Evolutionary conservation across 306 rosid species (phyloP), one percentile per base, ranked within the genome.

Genomic region (Arachis hypogaea): DNA sequence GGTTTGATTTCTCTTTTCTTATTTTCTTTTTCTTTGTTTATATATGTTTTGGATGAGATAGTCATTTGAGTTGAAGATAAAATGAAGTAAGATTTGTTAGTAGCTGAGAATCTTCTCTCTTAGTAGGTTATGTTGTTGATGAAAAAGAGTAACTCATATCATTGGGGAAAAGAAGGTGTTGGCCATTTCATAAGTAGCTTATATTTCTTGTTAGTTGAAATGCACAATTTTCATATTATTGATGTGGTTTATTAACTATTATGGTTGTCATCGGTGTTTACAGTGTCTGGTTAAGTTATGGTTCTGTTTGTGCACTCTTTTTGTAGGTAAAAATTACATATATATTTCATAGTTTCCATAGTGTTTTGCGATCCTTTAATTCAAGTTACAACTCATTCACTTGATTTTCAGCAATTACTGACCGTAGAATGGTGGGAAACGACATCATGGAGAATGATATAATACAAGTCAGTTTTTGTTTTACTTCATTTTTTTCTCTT

Each of bases 331-430:
- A 78, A 16, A 28, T 22, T 40, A 59, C 62, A 22, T 22, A 22
- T 22, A 11, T 50, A 29, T 79, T 72, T 84, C 76, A 72, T 79
- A 52, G 59, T 83, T 85, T 78, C 77, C 80, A 18, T 82, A 66
- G 60, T 72, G 56, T 71, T 80, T 73, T 84, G 69, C 76, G 77
- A 47, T 84, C 82, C 73, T 83, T 86, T 80, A 74, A 72, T 65
- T 73, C 72, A 63, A 84, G 75, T 82, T 49, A 45, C 72, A 75
- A 82, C 86, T 88, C 78, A 81, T 85, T 80, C 76, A 50, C 95
- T 87, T 90, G 74, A 83, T 89, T 93, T 89, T 89, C 97, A 89
- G 97, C 82, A 59, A 89, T 91, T 78, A 75, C 73, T 66, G 86
- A 89, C 89, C 81, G 81, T 76, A 87, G 98, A 85, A 66, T 91